These are phyloP conservation scores for Chiua virens DNA, from an alignment of 768 basidiomycete genomes.

Conservation along the genomic window DNA sequence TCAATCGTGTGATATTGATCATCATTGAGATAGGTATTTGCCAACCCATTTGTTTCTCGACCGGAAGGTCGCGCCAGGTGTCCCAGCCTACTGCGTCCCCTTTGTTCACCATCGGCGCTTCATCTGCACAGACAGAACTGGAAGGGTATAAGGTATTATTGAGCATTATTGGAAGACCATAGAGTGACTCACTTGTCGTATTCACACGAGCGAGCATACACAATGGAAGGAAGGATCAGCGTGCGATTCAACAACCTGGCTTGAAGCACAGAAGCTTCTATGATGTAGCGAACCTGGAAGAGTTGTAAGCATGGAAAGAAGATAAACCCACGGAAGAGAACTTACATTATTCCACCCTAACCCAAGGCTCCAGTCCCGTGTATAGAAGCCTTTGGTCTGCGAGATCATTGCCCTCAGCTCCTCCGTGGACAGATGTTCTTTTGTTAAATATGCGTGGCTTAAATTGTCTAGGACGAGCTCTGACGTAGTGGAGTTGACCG, in stretches of 20 bases:
- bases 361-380: slow-evolving; percentile 43
- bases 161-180: neutral
- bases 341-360: slow-evolving; percentile 48
- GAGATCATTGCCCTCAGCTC: slow-evolving; percentile 35
- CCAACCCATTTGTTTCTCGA: slow-evolving; percentile 33
- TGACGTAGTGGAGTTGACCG: neutral
- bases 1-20: slow-evolving; percentile 41
- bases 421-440: slow-evolving; percentile 26
- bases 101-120: slow-evolving; percentile 42
- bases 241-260: slow-evolving; percentile 40
- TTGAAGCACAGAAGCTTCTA: slow-evolving; percentile 41
- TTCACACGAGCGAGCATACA: slow-evolving; percentile 45
- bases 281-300: slow-evolving; percentile 43
- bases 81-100: slow-evolving; percentile 40
- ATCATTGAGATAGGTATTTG: slow-evolving; percentile 34
- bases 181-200: slow-evolving; percentile 33
- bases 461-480: slow-evolving; percentile 1
- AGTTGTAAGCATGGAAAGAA: neutral
- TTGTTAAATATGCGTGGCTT: neutral
- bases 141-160: neutral
- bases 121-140: slow-evolving; percentile 37
- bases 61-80: slow-evolving; percentile 38
- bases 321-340: neutral
- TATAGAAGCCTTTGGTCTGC: slow-evolving; percentile 40
- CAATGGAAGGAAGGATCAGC: slow-evolving; percentile 40